Base-by-base conservation (phyloP, 495 filamentous ascomycete species). In the Aspergillus steynii region DNA sequence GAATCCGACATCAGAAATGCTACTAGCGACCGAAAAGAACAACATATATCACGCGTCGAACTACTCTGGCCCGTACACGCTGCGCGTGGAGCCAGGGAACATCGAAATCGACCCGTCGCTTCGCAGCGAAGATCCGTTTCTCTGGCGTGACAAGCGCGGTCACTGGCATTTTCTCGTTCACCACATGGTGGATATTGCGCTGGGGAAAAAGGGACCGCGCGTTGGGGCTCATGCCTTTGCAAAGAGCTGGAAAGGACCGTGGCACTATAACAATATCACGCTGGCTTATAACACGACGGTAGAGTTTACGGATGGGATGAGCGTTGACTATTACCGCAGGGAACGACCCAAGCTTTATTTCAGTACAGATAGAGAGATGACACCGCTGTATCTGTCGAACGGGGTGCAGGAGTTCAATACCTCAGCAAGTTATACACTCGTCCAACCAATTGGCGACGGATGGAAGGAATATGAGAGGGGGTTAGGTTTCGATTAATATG, bases 91-190 rank as follows among this genome's bases (percentile, higher is more conserved):
- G 3, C 53, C 10, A 2, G 58, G 61, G 57, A 60, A 60, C 20
- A 64, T 55, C 20, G 55, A 25, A 34, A 53, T 50, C 3, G 58
- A 60, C 29, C 58, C 55, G 28, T 42, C 57, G 12, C 56, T 50
- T 3, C 58, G 56, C 51, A 72, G 68, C 31, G 74, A 80, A 58
- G 75, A 78, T 58, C 74, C 70, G 14, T 78, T 77, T 37, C 55
- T 78, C 9, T 77, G 77, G 77, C 69, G 65, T 2, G 75, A 78
- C 45, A 74, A 72, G 56, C 67, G 75, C 14, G 76, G 76, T 4
- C 65, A 77, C 58, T 80, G 70, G 61, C 75, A 78, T 60, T 65
- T 75, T 27, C 63, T 80, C 1, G 62, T 68, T 8, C 75, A 78
- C 56, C 65, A 68, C 34, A 71, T 77, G n/a, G 63, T 76, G 37